These are phyloP conservation scores for Buddleja alternifolia DNA, from an alignment of 257 asterid genomes.

Conservation along the genomic window DNA sequence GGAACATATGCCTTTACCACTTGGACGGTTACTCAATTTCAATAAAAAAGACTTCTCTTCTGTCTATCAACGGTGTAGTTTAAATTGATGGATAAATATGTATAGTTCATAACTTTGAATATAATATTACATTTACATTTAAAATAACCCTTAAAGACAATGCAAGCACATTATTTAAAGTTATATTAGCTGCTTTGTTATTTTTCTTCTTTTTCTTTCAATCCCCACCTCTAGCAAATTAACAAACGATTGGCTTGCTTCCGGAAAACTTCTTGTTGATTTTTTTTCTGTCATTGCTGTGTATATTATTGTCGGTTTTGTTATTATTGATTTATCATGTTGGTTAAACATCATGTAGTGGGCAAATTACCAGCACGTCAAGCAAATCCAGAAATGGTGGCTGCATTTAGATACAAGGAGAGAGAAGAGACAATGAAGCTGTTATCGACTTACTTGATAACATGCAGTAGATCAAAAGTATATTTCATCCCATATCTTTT, in stretches of 20 bases:
- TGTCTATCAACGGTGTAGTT: too few relatives aligned
- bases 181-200: neutral
- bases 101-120: too few relatives aligned
- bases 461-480: slow-evolving; percentile 72
- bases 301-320: neutral
- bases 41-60: too few relatives aligned
- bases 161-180: too few relatives aligned
- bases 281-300: neutral
- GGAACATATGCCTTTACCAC: too few relatives aligned
- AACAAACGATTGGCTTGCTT: neutral
- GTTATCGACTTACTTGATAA: slow-evolving; percentile 47
- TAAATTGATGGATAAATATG: too few relatives aligned
- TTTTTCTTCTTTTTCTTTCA: neutral
- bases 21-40: too few relatives aligned
- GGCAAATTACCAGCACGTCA: slow-evolving; percentile 79
- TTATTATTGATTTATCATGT: slow-evolving; percentile 15
- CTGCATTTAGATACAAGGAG: slow-evolving; percentile 67
- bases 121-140: too few relatives aligned
- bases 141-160: too few relatives aligned
- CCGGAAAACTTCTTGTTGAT: neutral
- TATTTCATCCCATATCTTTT: neutral
- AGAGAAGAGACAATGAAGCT: slow-evolving; percentile 54
- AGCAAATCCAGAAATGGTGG: slow-evolving; percentile 66
- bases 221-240: neutral
- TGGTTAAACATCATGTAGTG: slow-evolving; percentile 54